Percentiles rank a stretch among this genome's conserved stretches.
Conservation (phyloP, 768 basidiomycete genomes). For the Hericium alpestre region DNA sequence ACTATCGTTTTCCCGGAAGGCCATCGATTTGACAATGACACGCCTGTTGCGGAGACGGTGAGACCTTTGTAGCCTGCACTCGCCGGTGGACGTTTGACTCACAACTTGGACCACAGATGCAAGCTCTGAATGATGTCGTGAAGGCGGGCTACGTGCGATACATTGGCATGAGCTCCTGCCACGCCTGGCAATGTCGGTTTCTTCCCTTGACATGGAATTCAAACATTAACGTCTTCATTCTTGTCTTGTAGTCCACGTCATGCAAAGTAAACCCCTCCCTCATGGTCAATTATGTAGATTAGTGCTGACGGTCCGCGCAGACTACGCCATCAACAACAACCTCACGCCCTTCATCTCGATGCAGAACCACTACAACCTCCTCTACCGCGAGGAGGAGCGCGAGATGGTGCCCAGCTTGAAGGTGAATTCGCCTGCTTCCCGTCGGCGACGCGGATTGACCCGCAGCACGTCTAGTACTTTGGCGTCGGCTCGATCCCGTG, state of each 20-base stretch:
- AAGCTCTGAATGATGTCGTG: constrained; percentile 30
- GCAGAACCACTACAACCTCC: constrained; percentile 27
- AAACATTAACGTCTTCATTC: no score
- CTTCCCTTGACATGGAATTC: background rate
- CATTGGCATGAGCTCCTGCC: constrained; percentile 20
- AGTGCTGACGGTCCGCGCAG: background rate
- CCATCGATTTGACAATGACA: constrained; percentile 24
- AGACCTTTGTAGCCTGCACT: background rate
- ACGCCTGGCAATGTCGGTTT: constrained; percentile 17
- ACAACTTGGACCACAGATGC: constrained; percentile 15
- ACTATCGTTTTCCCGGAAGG: constrained; percentile 3
- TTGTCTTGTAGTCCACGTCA: constrained; percentile 9
- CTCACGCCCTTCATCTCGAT: constrained; percentile 3
- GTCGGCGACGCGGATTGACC: background rate
- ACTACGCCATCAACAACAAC: constrained; percentile 1
- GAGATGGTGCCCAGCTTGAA: constrained; percentile 21
- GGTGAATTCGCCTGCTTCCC: background rate
- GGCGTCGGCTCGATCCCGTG: constrained; percentile 4
- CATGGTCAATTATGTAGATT: no score
- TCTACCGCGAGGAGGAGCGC: constrained; percentile 29
- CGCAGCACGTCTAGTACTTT: background rate
- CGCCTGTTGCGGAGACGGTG: constrained; percentile 22
- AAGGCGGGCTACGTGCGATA: constrained; percentile 28
- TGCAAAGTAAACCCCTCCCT: constrained; percentile 19
- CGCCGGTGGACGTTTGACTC: background rate